Evolutionary conservation across 108 stramenopile genomes (phyloP), one percentile per base, ranked within the genome.

Genomic region (Cyclotella choctawhatcheeana): DNA sequence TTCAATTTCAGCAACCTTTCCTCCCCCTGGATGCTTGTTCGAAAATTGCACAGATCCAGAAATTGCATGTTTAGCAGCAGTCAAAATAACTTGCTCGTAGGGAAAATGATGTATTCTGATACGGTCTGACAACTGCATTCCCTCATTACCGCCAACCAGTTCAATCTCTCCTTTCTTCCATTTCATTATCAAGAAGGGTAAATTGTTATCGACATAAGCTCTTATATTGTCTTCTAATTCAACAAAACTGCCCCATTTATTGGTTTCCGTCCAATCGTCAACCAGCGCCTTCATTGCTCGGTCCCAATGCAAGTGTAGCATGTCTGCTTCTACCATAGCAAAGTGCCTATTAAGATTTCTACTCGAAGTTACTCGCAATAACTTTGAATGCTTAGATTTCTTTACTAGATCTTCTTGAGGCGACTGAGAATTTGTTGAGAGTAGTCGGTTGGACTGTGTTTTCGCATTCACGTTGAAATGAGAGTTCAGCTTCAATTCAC

Each of bases 361-460:
- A 13, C 27, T 40, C 20, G 73, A 74, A 29, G 64, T 65, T 3
- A 74, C 64, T 13, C 73, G 64, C 21, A 74, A 30, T 5, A 74
- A 34, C 30, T 66, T 74, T 16, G 73, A 74, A 18, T 74, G 73
- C 2, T 64, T 64, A 27, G 73, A 74, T 35, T 58, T 65, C 35
- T 48, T 50, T 40, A 7, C 21, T 50, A n/a, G n/a, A n/a, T n/a
- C n/a, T n/a, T n/a, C n/a, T n/a, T n/a, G n/a, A n/a, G n/a, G n/a
- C n/a, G n/a, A n/a, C n/a, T n/a, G n/a, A n/a, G n/a, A n/a, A n/a
- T n/a, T n/a, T n/a, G n/a, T 50, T n/a, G 18, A n/a, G 48, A 12
- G 37, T 40, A 12, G 37, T 40, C 12, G 37, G 12, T 40, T 40
- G 37, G 37, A 12, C 12, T 40, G 37, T n/a, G n/a, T n/a, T n/a